phyloP scores from a whole-genome alignment of 1,139 yeast genomes.

The Zygotorulaspora mrakii region DNA sequence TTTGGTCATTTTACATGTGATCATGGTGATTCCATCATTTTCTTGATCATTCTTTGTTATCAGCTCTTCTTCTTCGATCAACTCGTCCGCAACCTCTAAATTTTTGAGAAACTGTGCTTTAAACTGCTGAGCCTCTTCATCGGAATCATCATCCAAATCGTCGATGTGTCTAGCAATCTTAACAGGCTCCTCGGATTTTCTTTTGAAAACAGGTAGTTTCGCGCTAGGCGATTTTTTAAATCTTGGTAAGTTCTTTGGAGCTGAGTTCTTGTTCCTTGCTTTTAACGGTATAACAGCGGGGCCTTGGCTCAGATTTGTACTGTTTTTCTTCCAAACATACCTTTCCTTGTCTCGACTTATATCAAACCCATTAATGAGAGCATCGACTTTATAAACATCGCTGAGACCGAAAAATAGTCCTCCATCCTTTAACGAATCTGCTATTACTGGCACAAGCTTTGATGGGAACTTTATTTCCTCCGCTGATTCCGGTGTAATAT shows the following conservation, averaged over 20 bases:
- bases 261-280: slow-evolving; percentile 8
- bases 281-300: slow-evolving; percentile 18
- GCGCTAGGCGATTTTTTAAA: slow-evolving; percentile 11
- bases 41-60: slow-evolving; percentile 40
- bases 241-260: slow-evolving; percentile 14
- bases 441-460: slow-evolving; percentile 28
- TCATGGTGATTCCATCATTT: slow-evolving; percentile 36
- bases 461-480: slow-evolving; percentile 31
- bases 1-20: slow-evolving; percentile 41
- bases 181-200: slow-evolving; percentile 8
- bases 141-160: slow-evolving; percentile 19
- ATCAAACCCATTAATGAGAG: slow-evolving; percentile 34
- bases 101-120: slow-evolving; percentile 55
- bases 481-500: slow-evolving; percentile 54
- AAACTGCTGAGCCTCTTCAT: slow-evolving; percentile 27
- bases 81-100: slow-evolving; percentile 43
- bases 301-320: slow-evolving; percentile 1
- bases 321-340: slow-evolving; percentile 32
- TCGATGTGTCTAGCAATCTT: slow-evolving; percentile 15
- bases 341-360: slow-evolving; percentile 14
- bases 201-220: slow-evolving; percentile 15
- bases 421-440: slow-evolving; percentile 21
- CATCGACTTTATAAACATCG: slow-evolving; percentile 33
- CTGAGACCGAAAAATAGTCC: slow-evolving; percentile 33
- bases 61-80: slow-evolving; percentile 47